A percentile compares a stretch with the other conserved stretches of the same genome.
Evolutionary conservation across 768 basidiomycete genomes (phyloP).

Genomic region (Clitopilus passeckerianus): DNA sequence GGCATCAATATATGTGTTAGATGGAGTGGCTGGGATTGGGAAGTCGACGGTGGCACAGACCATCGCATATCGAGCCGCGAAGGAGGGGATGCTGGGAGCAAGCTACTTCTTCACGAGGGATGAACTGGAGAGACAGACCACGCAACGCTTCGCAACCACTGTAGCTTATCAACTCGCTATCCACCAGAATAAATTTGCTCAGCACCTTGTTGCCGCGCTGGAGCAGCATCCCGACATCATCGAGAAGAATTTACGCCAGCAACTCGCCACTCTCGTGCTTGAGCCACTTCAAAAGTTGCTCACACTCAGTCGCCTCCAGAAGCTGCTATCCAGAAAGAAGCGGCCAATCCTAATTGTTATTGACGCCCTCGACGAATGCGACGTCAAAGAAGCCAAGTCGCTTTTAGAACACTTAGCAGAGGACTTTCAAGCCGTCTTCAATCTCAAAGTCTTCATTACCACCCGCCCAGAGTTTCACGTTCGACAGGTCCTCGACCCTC

Average conservation of each 20-base stretch:
- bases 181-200: background rate
- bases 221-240: background rate
- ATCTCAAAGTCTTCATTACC: background rate
- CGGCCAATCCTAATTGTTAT: background rate
- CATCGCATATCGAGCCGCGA: background rate
- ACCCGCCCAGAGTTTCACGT: background rate
- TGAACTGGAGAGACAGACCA: background rate
- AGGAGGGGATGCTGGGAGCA: background rate
- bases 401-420: background rate
- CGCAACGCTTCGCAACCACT: background rate
- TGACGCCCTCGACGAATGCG: background rate
- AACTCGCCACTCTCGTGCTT: background rate
- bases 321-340: background rate
- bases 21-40: background rate
- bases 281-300: background rate
- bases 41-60: constrained; percentile 1
- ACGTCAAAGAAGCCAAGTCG: background rate
- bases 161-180: background rate
- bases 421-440: background rate
- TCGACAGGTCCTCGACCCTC: background rate
- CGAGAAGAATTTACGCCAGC: background rate
- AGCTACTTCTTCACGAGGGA: background rate
- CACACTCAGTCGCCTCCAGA: too few species aligned
- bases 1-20: background rate
- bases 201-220: background rate